Conservation (phyloP, 2,329 filamentous ascomycete genomes). For the Penicillium sp. region DNA sequence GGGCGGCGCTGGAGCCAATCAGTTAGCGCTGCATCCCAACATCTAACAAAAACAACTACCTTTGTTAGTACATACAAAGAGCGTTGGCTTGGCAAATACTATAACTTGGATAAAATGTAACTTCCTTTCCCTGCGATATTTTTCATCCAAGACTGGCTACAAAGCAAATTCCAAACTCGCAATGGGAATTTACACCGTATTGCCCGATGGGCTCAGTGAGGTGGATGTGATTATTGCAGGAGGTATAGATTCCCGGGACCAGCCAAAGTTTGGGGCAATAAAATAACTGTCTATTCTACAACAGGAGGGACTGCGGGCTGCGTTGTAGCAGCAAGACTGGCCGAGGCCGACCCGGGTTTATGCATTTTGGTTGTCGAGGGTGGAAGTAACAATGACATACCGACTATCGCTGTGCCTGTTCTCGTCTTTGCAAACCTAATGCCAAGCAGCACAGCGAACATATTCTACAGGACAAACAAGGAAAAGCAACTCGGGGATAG, state of each 20-base stretch:
- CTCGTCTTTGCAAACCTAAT: not conserved
- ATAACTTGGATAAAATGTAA: too few species aligned
- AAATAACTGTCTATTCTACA: not conserved
- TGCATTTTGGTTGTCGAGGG: slow-evolving; percentile 5
- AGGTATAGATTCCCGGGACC: not conserved
- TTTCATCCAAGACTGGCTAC: too few species aligned
- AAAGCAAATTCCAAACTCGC: too few species aligned
- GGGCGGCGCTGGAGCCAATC: too few species aligned
- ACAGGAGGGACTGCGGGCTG: slow-evolving; percentile 3
- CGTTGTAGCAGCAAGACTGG: slow-evolving; percentile 6
- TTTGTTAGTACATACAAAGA: too few species aligned
- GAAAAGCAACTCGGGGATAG: not conserved
- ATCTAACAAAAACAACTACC: too few species aligned
- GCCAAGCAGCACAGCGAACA: not conserved
- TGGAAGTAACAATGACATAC: not conserved
- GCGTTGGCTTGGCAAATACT: too few species aligned
- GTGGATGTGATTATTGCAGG: slow-evolving; percentile 8
- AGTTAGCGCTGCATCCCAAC: too few species aligned
- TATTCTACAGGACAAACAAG: not conserved
- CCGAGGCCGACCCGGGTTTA: slow-evolving; percentile 1
- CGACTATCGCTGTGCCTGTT: not conserved
- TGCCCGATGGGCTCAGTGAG: not conserved
- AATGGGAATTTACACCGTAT: not conserved
- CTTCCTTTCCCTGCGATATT: too few species aligned
- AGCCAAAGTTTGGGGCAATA: not conserved